A percentile compares a stretch with the other conserved stretches of the same genome.
phyloP scores from a whole-genome alignment of 768 basidiomycete genomes.

The Lentinula aciculospora region DNA sequence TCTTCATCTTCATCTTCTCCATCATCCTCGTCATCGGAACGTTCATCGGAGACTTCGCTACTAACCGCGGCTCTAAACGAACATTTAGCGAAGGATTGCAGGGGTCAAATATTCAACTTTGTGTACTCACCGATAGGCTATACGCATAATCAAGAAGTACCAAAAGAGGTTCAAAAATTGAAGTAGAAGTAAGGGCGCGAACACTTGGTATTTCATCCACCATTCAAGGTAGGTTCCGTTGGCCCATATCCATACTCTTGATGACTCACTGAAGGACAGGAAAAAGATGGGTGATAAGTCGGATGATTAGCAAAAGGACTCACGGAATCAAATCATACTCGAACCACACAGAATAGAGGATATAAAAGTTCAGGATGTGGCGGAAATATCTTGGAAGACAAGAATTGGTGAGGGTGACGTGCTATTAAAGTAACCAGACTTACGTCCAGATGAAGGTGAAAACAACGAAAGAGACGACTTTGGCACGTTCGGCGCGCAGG shows the following conservation, averaged over 20 bases:
- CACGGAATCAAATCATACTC: constrained; percentile 76
- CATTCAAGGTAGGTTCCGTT: constrained; percentile 48
- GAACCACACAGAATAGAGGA: constrained; percentile 83
- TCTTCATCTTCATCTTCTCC: constrained; percentile 35
- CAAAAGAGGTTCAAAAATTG: constrained; percentile 74
- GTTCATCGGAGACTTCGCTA: constrained; percentile 42
- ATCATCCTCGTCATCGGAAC: constrained; percentile 59
- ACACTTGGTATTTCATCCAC: constrained; percentile 70
- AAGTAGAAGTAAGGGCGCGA: constrained; percentile 50
- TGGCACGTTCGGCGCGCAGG: constrained; percentile 59
- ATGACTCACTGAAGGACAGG: background rate
- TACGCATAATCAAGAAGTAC: constrained; percentile 64
- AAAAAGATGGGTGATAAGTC: background rate
- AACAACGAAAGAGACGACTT: constrained; percentile 53
- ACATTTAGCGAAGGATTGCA: background rate
- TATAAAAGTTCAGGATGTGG: constrained; percentile 82
- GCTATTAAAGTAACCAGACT: constrained; percentile 24
- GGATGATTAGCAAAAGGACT: constrained; percentile 20
- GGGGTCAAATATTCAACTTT: background rate
- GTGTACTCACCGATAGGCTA: constrained; percentile 22
- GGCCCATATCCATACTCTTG: constrained; percentile 34
- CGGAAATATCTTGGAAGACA: constrained; percentile 72
- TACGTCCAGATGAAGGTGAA: constrained; percentile 82
- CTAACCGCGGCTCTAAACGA: background rate
- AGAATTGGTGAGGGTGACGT: background rate